Conservation (phyloP, 2,329 filamentous ascomycete species). For the Aspergillus ochraceus region DNA sequence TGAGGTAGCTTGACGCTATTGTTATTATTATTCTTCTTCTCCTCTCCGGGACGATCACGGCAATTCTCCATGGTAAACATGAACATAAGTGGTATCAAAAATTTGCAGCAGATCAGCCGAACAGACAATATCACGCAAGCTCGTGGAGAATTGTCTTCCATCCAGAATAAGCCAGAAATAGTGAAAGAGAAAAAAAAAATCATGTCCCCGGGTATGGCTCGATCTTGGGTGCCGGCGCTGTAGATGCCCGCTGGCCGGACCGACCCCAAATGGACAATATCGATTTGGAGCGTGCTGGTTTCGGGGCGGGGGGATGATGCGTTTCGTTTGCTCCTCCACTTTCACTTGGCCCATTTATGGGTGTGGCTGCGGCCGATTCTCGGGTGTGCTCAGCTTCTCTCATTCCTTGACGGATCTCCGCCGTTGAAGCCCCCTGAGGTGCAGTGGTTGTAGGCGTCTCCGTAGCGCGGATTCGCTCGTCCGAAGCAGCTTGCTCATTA, state of each 20-base stretch:
- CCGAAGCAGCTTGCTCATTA: slow-evolving; percentile 37
- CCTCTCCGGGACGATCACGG: background rate
- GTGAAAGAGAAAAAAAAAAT: slow-evolving; percentile 7
- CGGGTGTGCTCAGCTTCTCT: slow-evolving; percentile 38
- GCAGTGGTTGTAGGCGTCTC: slow-evolving; percentile 44
- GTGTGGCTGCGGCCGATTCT: slow-evolving; percentile 22
- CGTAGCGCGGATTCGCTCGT: slow-evolving; percentile 32
- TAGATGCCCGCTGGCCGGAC: slow-evolving; percentile 19
- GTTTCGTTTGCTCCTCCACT: slow-evolving; percentile 4
- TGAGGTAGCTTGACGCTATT: background rate
- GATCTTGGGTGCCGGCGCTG: slow-evolving; percentile 21
- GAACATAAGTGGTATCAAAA: background rate
- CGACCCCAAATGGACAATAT: slow-evolving; percentile 30
- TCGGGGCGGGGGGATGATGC: slow-evolving; percentile 9
- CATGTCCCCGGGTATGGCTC: slow-evolving; percentile 40
- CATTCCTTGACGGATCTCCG: slow-evolving; percentile 42
- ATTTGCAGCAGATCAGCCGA: background rate
- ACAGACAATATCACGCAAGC: background rate
- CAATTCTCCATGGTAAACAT: background rate
- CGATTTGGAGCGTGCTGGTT: slow-evolving; percentile 33
- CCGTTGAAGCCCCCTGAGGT: slow-evolving; percentile 39
- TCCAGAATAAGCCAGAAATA: background rate
- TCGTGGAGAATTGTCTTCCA: background rate
- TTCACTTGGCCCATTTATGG: slow-evolving; percentile 9
- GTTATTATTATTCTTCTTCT: background rate